A percentile compares a stretch with the other conserved stretches of the same genome.
These are phyloP conservation scores for Adenanthera pavonina DNA, from an alignment of 306 rosid species.

Conservation along the genomic window DNA sequence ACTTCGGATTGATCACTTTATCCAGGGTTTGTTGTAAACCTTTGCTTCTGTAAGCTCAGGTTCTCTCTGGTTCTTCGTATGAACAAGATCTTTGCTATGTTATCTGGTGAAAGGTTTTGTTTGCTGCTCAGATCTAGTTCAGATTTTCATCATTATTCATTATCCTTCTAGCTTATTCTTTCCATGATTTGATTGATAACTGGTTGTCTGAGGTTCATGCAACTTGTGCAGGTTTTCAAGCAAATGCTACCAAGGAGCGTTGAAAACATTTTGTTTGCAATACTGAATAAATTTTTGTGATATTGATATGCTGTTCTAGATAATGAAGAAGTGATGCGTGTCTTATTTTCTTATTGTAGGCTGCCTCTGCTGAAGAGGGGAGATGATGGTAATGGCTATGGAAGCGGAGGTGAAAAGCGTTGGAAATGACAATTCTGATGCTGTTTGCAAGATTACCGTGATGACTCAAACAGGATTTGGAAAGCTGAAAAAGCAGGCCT, in stretches of 20 bases:
- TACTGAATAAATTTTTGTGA: slow-evolving; percentile 34
- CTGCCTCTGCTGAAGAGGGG: slow-evolving; percentile 25
- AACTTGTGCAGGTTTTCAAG: slow-evolving; percentile 77
- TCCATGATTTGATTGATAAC: slow-evolving; percentile 35
- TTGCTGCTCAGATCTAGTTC: slow-evolving; percentile 42
- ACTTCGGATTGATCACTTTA: slow-evolving; percentile 21
- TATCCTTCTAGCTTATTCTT: slow-evolving; percentile 32
- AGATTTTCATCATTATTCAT: slow-evolving; percentile 24
- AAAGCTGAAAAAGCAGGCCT: slow-evolving; percentile 24
- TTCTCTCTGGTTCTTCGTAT: slow-evolving; percentile 36
- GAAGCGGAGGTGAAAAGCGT: not conserved
- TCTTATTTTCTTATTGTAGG: slow-evolving; percentile 38
- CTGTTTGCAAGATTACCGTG: not conserved
- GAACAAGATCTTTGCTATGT: slow-evolving; percentile 33
- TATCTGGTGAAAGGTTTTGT: slow-evolving; percentile 35
- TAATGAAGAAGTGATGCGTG: slow-evolving; percentile 43
- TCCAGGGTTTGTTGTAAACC: slow-evolving; percentile 36
- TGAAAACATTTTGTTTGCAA: slow-evolving; percentile 44
- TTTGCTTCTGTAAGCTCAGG: slow-evolving; percentile 41
- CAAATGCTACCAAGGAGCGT: slow-evolving; percentile 53
- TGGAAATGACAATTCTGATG: slow-evolving; percentile 26
- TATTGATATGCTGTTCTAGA: slow-evolving; percentile 22
- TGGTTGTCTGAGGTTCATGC: slow-evolving; percentile 49
- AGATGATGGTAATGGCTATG: slow-evolving; percentile 10
- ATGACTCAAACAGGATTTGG: not conserved